Evolutionary conservation across 495 filamentous ascomycete species (phyloP), one percentile per base, ranked within the genome.

Genomic region (Penicillium alfredii): DNA sequence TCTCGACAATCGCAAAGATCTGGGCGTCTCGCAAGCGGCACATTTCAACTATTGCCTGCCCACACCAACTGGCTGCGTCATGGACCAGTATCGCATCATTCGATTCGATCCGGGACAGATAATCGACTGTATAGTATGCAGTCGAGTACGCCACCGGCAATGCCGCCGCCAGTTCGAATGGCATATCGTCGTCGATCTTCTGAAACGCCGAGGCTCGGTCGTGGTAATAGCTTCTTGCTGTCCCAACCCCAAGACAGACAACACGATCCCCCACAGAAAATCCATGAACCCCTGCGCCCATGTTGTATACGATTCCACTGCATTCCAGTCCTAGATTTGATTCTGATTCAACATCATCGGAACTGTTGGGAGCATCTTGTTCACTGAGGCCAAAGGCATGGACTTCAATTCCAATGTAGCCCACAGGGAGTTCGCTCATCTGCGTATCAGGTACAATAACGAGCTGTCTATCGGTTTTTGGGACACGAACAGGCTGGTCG

Each of bases 241-340:
- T 49, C 4, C 53, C 56, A 2, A 44, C 40, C 7, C 45, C 46
- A 20, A 64, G 40, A 21, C 61, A 50, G 2, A 50, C 56, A 5
- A 77, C 74, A 0, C 74, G 63, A 24, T 78, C 63, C 4, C 75
- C 75, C 4, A 58, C 35, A 9, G 53, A 40, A 11, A 71, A 42
- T 6, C 29, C 22, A 9, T 45, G 38, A 4, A 71, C 61, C 0
- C 23, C 41, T 3, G 34, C 8, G 2, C 55, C 55, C 5, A 59
- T 48, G 1, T 41, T 28, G 11, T 55, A 56, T 5, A 78, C 56
- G 5, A 69, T 33, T 10, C 73, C 74, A 24, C 56, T 54, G 30
- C 64, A 65, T 44, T 70, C 66, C 11, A 49, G 42, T 0, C 72
- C 73, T 1, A 73, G 30, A 0, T 38, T 33, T 12, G 35, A 23